Evolutionary conservation across 2,329 filamentous ascomycete genomes (phyloP), one percentile per base, ranked within the genome.

Genomic region (Raffaelea ambrosiae): DNA sequence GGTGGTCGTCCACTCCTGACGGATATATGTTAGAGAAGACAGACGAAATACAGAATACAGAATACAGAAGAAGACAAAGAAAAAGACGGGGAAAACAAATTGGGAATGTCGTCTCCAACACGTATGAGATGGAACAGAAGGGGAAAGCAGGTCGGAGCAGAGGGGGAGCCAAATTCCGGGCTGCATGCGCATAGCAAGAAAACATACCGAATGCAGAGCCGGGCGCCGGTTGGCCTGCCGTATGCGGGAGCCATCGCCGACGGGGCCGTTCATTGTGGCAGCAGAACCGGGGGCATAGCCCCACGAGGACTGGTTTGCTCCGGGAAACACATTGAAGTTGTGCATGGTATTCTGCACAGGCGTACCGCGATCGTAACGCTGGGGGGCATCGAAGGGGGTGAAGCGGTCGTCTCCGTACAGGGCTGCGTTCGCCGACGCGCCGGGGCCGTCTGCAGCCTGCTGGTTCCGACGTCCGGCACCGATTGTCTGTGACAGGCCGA

Each of bases 371-470:
- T 64, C 63, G 49, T 72, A 61, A 26, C 63, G 50, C 18, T n/a
- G n/a, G n/a, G 58, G 79, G 74, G 50, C 72, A 49, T 73, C 76
- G 54, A 87, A 84, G 46, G 70, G 70, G 48, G 74, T 79, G 58
- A 81, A 66, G 72, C 85, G 66, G 66, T 93, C 87, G 45, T 77
- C 73, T 16, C 74, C 72, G 65, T 91, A 95, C 46, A 90, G 72
- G 50, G 79, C 79, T 44, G 81, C 76, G 1, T 69, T 69, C 39
- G 65, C 66, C 61, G 88, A 76, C 48, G 81, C 79, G 51, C 75
- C 73, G 56, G 95, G 88, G 62, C 90, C 87, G 56, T 29, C 26
- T 88, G 79, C 57, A 88, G 90, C 57, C 13, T 88, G 79, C 57
- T 88, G 90, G 40, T 81, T 72, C 62, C 85, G 83, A 56, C 86